Base-by-base conservation (phyloP, 208 protist species). In the Leishmania tropica region DNA sequence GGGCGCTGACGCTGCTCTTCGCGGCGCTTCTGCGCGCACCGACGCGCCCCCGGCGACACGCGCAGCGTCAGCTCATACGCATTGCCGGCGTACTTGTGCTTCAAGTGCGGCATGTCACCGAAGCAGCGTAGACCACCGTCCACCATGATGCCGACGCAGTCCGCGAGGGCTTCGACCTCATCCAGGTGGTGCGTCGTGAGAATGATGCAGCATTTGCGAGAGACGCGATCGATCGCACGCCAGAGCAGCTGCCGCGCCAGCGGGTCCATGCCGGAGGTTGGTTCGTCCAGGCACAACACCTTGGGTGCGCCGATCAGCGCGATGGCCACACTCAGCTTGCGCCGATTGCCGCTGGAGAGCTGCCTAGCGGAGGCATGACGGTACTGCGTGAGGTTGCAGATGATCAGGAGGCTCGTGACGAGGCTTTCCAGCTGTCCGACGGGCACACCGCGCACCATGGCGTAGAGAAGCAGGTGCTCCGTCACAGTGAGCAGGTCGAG, bases 181-280 rank as follows among this genome's bases (percentile, higher is more conserved):
- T 97, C 95, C 84, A 99, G 88, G 65, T 97, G 94, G 76, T 99
- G 97, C 15, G 97, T 98, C 37, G 96, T 98, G 47, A 99, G 80
- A 65, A 96, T 83, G 48, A 96, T 86, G 58, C 89, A 86, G 85
- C 91, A 96, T 81, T 87, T 76, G 1, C 60, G 67, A 28, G 93
- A 75, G 37, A 94, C 81, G 47, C 70, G 73, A 73, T 92, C 88
- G 64, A 95, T 95, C 58, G 83, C 83, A 40, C 76, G 87, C 95
- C 96, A 98, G 48, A 98, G 72, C 45, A 76, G 53, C 15, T 92
- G 86, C 51, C 92, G 84, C 15, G 88, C 85, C 24, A 89, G 68
- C 31, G 91, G 91, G 84, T 97, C 94, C 84, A 96, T 92, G 0
- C 93, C 92, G 8, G 90, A 81, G 1, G 92, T 90, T 5, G 94